phyloP scores from a whole-genome alignment of 495 filamentous ascomycete species.

The Neohortaea acidophila region DNA sequence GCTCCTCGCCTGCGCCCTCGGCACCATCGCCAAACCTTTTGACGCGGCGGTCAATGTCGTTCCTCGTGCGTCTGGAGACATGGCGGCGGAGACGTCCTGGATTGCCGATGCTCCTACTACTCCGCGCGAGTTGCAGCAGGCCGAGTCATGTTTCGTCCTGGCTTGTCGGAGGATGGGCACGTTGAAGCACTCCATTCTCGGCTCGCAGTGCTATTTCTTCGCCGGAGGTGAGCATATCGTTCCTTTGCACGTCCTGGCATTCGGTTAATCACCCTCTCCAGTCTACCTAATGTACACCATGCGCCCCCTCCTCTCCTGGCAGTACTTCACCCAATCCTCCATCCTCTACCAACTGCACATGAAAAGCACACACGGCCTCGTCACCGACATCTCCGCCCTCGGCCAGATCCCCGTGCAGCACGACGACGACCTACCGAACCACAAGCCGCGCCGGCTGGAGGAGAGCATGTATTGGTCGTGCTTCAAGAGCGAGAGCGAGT shows the following conservation, averaged over 20 bases:
- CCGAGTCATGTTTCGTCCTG: constrained; percentile 8
- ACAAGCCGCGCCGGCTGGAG: constrained; percentile 11
- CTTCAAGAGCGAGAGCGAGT: constrained; percentile 25
- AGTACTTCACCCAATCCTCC: constrained; percentile 12
- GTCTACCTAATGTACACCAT: constrained; percentile 17
- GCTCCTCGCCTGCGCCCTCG: constrained; percentile 8
- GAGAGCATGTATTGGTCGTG: constrained; percentile 25
- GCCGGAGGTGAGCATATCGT: constrained; percentile 7
- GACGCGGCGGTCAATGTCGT: background rate
- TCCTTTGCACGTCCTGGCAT: too few species aligned
- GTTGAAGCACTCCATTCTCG: constrained; percentile 6
- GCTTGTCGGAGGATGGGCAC: constrained; percentile 11
- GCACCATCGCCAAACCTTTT: constrained; percentile 8
- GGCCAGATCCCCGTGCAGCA: background rate
- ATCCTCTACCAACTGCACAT: constrained; percentile 7
- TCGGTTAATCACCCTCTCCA: background rate
- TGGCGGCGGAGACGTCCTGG: background rate
- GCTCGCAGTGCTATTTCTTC: constrained; percentile 12
- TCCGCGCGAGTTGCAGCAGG: constrained; percentile 3
- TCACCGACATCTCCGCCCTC: background rate
- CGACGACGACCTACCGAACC: background rate
- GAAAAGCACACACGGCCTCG: constrained; percentile 1
- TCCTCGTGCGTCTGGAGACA: background rate
- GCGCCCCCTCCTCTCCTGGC: constrained; percentile 8
- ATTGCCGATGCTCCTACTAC: background rate